Evolutionary conservation across 805 yeast genomes (phyloP), one percentile per base, ranked within the genome.

Genomic region (Candida fluviatilis): DNA sequence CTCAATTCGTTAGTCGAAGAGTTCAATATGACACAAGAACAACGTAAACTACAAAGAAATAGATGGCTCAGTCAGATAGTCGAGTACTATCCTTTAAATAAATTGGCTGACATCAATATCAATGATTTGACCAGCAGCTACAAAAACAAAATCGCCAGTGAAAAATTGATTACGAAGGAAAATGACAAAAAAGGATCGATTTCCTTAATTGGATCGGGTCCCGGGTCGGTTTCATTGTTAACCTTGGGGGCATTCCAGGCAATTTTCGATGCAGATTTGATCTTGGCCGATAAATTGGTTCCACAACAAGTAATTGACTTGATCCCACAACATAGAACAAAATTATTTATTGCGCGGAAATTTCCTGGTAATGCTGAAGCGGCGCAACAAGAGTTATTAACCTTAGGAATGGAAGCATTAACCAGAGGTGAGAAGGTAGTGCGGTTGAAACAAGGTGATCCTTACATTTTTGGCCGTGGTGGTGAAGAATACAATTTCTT

Each of bases 301-400:
- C 98, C 98, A 3, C 85, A 84, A 49, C 83, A 82, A 49, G 95
- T 91, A 1, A 64, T 91, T 25, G 86, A 82, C 32, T 62, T 90
- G 14, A 82, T 91, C n/a, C 97, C 97, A 0, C 57, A 73, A 21
- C 69, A 71, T 21, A 44, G 65, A 19, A 85, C 95, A 1, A 82
- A 80, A 32, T 67, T 83, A 3, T 88, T 84, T 55, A 89, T 91
- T 42, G 98, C 98, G 2, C 74, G 88, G 29, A 91, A 91, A 59
- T 91, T 89, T 63, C 98, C 98, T 2, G 98, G 98, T 1, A 91
- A 91, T 57, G 97, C 98, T 1, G 96, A 89, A 52, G 75, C 75
- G 34, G 98, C 98, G 0, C 98, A 91, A 60, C 75, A 84, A 42
- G 96, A 91, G 59, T 70, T 91, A 31, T 64, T 88, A 24, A 66